phyloP scores from a whole-genome alignment of 2,329 filamentous ascomycete species.

The Canariomyces notabilis region DNA sequence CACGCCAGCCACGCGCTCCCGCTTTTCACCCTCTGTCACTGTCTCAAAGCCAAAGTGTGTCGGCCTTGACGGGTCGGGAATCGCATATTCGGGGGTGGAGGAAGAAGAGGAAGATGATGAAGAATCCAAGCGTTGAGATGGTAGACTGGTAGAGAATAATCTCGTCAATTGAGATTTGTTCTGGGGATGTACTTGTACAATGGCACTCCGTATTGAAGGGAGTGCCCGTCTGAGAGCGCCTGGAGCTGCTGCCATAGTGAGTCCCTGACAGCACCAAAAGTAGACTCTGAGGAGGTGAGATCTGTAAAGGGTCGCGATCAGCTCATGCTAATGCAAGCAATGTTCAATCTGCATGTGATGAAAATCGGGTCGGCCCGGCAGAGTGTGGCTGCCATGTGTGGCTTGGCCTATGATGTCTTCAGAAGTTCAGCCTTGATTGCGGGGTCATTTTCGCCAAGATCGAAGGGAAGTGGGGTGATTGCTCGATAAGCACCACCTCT shows the following conservation, averaged over 20 bases:
- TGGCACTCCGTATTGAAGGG: conserved; percentile 8
- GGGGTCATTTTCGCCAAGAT: too few relatives aligned
- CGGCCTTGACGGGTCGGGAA: conserved; percentile 30
- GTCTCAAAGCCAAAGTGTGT: conserved; percentile 93
- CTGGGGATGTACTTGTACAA: conserved; percentile 1
- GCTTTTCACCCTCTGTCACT: conserved; percentile 74
- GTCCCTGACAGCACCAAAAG: background rate
- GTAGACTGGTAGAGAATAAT: conserved; percentile 12
- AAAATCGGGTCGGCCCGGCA: conserved; percentile 15
- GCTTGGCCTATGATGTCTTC: background rate
- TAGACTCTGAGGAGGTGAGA: conserved; percentile 1
- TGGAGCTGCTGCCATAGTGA: conserved; percentile 18
- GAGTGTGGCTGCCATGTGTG: conserved; percentile 10
- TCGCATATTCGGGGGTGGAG: conserved; percentile 20
- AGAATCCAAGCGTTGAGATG: conserved; percentile 4
- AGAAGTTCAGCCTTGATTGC: conserved; percentile 17
- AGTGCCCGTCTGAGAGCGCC: conserved; percentile 19
- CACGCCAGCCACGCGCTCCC: conserved; percentile 67
- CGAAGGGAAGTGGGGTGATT: too few relatives aligned
- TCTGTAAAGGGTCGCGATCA: conserved; percentile 11
- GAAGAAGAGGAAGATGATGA: conserved; percentile 6
- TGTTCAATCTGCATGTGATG: conserved; percentile 3
- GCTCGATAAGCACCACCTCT: too few relatives aligned
- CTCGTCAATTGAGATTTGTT: conserved; percentile 11
- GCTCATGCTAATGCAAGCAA: conserved; percentile 12